phyloP scores from a whole-genome alignment of 805 yeast genomes.

The Clavispora asparagi region DNA sequence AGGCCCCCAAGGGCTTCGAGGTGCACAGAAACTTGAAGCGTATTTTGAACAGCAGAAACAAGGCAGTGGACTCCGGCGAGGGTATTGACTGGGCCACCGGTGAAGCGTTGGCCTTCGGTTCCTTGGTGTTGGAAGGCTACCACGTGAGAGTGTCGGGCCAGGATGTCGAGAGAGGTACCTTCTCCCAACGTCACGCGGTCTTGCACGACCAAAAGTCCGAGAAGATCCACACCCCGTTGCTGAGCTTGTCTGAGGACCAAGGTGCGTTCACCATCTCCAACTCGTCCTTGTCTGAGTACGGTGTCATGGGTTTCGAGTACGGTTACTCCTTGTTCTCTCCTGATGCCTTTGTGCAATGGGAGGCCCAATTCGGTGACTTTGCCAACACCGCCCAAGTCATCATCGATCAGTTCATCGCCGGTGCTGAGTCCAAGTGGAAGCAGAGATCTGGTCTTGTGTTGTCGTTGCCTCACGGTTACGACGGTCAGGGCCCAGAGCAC shows the following conservation, averaged over 20 bases:
- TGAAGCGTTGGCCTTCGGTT: conserved; percentile 97
- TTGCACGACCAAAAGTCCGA: conserved; percentile 93
- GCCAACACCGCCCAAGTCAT: conserved; percentile 99
- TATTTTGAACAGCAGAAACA: conserved; percentile 81
- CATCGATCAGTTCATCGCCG: conserved; percentile 91
- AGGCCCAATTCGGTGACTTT: conserved; percentile 99
- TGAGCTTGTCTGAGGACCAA: conserved; percentile 72
- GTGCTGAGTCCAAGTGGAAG: conserved; percentile 98
- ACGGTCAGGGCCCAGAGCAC: conserved; percentile 99
- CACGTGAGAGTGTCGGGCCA: conserved; percentile 98
- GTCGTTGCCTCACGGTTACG: conserved; percentile 98
- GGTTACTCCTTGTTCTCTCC: conserved; percentile 98
- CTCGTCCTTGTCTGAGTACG: conserved; percentile 96
- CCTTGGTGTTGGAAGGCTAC: conserved; percentile 86
- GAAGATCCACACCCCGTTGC: conserved; percentile 77
- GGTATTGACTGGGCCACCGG: conserved; percentile 99
- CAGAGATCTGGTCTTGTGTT: conserved; percentile 96
- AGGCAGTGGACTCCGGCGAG: conserved; percentile 81
- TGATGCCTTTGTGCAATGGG: conserved; percentile 97
- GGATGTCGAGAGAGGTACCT: conserved; percentile 99
- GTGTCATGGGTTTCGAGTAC: conserved; percentile 98
- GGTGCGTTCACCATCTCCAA: conserved; percentile 84
- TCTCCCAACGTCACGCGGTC: conserved; percentile 98
- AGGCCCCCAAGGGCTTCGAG: conserved; percentile 83
- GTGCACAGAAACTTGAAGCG: conserved; percentile 95